Conservation (phyloP, 192 early-diverging fungal species). For the Linnemannia zychae region DNA sequence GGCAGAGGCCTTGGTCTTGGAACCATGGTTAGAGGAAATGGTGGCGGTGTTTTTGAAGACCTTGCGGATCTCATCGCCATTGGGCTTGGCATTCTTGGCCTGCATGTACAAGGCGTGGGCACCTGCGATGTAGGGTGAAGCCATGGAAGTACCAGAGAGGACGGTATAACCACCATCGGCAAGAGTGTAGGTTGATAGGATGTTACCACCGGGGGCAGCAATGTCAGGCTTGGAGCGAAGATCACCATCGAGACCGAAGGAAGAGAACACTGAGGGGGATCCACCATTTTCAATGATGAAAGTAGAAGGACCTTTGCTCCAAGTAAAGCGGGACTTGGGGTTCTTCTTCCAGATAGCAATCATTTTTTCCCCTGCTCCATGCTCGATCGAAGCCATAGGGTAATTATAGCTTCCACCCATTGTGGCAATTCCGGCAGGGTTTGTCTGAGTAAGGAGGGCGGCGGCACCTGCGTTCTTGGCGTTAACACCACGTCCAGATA, state of each 20-base stretch:
- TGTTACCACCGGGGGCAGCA: constrained; percentile 59
- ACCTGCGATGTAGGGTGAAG: constrained; percentile 54
- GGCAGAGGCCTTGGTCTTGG: constrained; percentile 55
- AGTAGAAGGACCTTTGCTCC: constrained; percentile 1
- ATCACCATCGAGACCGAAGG: constrained; percentile 76
- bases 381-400: constrained; percentile 33
- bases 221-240: constrained; percentile 69
- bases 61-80: constrained; percentile 21
- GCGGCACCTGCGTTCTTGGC: constrained; percentile 15
- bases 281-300: constrained; percentile 36
- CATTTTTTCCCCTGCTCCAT: constrained; percentile 44
- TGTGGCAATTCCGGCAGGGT: constrained; percentile 35
- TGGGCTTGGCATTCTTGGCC: constrained; percentile 14
- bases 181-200: constrained; percentile 63
- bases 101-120: constrained; percentile 33
- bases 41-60: constrained; percentile 27
- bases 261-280: constrained; percentile 77
- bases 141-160: constrained; percentile 70
- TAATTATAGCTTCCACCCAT: constrained; percentile 26
- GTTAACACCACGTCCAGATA: constrained; percentile 52
- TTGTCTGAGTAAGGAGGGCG: constrained; percentile 11
- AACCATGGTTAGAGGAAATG: constrained; percentile 20
- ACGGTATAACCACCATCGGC: constrained; percentile 56
- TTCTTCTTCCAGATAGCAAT: constrained; percentile 26
- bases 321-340: constrained; percentile 5